Percentiles rank a stretch among this genome's conserved stretches.
phyloP scores from a whole-genome alignment of 2,329 filamentous ascomycete genomes.

The Aspergillus sp. region DNA sequence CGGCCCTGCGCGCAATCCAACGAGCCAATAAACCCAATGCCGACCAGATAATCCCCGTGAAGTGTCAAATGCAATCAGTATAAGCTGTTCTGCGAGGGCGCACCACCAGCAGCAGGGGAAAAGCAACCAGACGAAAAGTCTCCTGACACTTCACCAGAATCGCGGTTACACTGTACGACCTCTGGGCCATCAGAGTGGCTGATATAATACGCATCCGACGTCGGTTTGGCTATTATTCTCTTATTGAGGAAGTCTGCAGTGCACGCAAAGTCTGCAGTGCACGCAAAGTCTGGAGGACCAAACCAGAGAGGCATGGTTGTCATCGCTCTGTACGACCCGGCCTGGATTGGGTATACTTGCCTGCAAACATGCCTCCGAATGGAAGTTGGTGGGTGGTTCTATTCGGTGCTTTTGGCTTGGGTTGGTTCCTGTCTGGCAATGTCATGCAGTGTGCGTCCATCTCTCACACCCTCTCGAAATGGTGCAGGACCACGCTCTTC shows the following conservation, averaged over 20 bases:
- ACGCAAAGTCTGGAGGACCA: no score
- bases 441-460: no score
- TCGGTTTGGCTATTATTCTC: no score
- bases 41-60: no score
- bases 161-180: neutral
- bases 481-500: no score
- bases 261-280: no score
- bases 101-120: neutral
- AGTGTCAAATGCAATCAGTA: neutral
- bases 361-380: neutral
- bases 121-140: neutral
- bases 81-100: neutral
- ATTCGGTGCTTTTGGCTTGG: no score
- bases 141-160: neutral
- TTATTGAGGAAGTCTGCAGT: no score
- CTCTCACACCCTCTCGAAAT: no score
- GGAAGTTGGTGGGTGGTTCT: neutral
- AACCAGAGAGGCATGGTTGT: neutral
- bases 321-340: slow-evolving; percentile 2
- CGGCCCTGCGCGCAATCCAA: no score
- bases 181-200: neutral
- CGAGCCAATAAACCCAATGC: no score
- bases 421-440: no score
- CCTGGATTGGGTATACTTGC: slow-evolving; percentile 6
- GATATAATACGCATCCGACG: neutral